Evolutionary conservation across 2,329 filamentous ascomycete species (phyloP).

Genomic region (Nemania sp.): DNA sequence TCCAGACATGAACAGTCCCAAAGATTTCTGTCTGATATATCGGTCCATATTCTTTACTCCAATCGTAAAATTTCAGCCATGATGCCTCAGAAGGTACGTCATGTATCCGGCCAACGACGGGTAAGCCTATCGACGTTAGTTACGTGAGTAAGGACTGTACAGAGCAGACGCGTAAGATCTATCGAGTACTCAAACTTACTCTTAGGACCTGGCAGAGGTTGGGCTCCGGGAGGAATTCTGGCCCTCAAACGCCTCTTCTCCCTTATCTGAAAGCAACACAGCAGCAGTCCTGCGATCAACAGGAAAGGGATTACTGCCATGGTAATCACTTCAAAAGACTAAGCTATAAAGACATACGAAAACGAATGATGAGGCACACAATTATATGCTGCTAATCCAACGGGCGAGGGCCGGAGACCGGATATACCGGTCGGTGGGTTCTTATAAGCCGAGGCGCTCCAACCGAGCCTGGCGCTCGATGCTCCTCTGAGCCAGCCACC

Average conservation of each 20-base stretch:
- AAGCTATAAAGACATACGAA: conserved; percentile 5
- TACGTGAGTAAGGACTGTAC: too few species aligned
- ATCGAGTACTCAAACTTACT: too few species aligned
- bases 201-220: conserved; percentile 36
- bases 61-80: conserved; percentile 54
- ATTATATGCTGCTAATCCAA: conserved; percentile 6
- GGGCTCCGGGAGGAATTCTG: conserved; percentile 33
- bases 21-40: conserved; percentile 53
- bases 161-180: too few species aligned
- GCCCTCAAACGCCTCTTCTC: conserved; percentile 19
- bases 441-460: conserved; percentile 6
- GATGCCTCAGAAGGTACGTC: conserved; percentile 47
- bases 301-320: conserved; percentile 32
- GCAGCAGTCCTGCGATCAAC: conserved; percentile 21
- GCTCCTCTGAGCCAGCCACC: background rate
- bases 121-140: conserved; percentile 41
- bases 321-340: conserved; percentile 4
- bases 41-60: conserved; percentile 50
- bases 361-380: background rate
- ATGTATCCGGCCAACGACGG: conserved; percentile 50
- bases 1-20: conserved; percentile 52
- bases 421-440: background rate
- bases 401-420: background rate
- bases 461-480: background rate
- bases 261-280: conserved; percentile 26